A percentile compares a stretch with the other conserved stretches of the same genome.
Evolutionary conservation across 345 rosid species (phyloP).

Genomic region (Chamaenerion angustifolium): DNA sequence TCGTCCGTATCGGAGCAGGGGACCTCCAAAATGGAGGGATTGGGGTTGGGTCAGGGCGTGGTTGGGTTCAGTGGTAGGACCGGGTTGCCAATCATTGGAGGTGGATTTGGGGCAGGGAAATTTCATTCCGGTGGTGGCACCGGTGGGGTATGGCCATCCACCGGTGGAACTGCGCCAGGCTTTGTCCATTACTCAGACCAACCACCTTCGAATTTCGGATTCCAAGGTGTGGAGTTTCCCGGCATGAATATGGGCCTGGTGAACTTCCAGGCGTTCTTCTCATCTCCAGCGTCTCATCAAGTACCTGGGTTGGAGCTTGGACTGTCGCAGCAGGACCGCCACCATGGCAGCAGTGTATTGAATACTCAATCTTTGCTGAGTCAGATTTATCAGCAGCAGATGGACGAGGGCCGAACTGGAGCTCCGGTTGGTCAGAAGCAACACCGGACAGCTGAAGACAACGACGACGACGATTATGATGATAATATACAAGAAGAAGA

Average conservation of each 20-base stretch:
- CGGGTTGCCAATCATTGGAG: background rate
- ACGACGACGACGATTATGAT: too few relatives aligned
- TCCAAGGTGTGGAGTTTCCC: constrained; percentile 37
- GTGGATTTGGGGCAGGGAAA: too few relatives aligned
- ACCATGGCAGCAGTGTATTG: constrained; percentile 31
- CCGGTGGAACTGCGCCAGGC: constrained; percentile 32
- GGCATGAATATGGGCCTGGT: constrained; percentile 35
- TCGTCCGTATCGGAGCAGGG: constrained; percentile 40
- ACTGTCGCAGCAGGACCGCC: constrained; percentile 30
- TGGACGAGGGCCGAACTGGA: too few relatives aligned
- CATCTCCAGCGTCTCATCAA: constrained; percentile 17
- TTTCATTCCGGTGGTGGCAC: background rate
- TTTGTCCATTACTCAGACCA: constrained; percentile 22
- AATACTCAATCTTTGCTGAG: constrained; percentile 30
- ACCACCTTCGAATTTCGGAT: constrained; percentile 28
- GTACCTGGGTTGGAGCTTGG: constrained; percentile 54
- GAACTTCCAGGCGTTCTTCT: constrained; percentile 41
- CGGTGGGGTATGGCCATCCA: constrained; percentile 27
- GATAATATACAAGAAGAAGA: too few relatives aligned
- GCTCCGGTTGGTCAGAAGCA: too few relatives aligned
- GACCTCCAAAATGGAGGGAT: constrained; percentile 15
- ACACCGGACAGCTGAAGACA: too few relatives aligned
- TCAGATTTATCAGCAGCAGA: constrained; percentile 36
- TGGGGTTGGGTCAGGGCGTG: constrained; percentile 26
- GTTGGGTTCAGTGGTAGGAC: constrained; percentile 19